Evolutionary conservation across 2,329 filamentous ascomycete species (phyloP).

Genomic region (Daldinia sp.): DNA sequence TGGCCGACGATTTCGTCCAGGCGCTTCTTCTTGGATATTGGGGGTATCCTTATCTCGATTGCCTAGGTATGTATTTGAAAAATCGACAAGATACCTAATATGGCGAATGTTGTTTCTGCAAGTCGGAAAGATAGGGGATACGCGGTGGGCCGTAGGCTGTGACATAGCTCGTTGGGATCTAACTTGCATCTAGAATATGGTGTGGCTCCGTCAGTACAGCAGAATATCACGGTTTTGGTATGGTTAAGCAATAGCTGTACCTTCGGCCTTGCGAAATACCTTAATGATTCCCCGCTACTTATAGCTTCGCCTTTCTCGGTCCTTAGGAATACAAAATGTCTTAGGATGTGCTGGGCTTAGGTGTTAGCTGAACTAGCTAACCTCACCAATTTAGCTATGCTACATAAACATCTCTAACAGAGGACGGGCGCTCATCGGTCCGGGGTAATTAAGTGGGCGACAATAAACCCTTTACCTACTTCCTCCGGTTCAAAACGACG

Average conservation of each 20-base stretch:
- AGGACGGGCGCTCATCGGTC: not conserved
- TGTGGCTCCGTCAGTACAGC: no score
- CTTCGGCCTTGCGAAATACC: not conserved
- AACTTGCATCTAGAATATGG: no score
- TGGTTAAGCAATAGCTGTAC: not conserved
- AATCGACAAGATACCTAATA: no score
- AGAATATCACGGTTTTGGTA: not conserved
- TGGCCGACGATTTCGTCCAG: no score
- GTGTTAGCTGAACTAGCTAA: conserved; percentile 13
- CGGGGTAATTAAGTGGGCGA: conserved; percentile 1
- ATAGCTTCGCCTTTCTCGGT: not conserved
- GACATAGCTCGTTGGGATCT: no score
- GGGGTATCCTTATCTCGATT: no score
- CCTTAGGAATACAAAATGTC: not conserved
- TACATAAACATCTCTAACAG: conserved; percentile 13
- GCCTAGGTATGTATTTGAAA: no score
- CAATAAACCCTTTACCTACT: not conserved
- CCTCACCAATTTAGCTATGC: conserved; percentile 14
- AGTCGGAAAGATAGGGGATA: no score
- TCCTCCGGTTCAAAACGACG: not conserved
- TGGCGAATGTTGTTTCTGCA: no score
- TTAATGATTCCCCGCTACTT: not conserved
- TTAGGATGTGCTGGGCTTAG: not conserved
- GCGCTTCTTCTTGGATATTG: no score
- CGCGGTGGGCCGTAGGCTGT: no score